phyloP scores from a whole-genome alignment of 805 yeast genomes.

The Metschnikowia similis region DNA sequence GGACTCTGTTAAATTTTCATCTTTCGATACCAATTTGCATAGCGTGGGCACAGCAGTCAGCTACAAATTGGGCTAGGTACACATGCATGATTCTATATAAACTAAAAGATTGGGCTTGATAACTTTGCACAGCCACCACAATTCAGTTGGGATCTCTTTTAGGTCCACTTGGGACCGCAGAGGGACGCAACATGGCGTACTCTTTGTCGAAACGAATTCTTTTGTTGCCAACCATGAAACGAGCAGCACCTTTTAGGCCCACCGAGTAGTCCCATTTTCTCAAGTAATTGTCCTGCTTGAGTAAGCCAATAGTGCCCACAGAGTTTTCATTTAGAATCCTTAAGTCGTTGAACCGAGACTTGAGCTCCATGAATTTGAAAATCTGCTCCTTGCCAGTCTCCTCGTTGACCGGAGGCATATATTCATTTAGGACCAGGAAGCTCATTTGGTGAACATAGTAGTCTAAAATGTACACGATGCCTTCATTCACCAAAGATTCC shows the following conservation, averaged over 20 bases:
- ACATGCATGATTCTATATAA: neutral
- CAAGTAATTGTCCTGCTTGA: constrained; percentile 45
- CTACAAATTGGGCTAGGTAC: constrained; percentile 34
- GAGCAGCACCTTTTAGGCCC: constrained; percentile 37
- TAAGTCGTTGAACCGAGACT: constrained; percentile 40
- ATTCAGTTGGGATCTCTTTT: neutral
- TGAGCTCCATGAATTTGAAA: constrained; percentile 43
- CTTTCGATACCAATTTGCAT: constrained; percentile 65
- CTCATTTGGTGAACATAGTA: constrained; percentile 57
- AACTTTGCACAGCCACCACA: neutral
- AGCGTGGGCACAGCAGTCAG: constrained; percentile 70
- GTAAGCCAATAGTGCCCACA: constrained; percentile 20
- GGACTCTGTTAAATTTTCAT: constrained; percentile 66
- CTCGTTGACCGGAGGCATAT: constrained; percentile 33
- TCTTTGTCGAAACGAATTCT: constrained; percentile 44
- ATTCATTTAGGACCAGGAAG: constrained; percentile 44
- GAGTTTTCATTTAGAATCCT: constrained; percentile 28
- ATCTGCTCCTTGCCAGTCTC: constrained; percentile 44
- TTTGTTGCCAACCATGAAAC: constrained; percentile 53
- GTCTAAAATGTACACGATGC: constrained; percentile 54
- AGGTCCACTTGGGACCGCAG: neutral
- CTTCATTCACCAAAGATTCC: constrained; percentile 44
- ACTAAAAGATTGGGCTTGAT: neutral
- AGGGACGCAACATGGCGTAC: constrained; percentile 16
- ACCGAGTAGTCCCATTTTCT: constrained; percentile 40